Base-by-base conservation (phyloP, 2,329 filamentous ascomycete genomes). In the Fusarium algeriense region DNA sequence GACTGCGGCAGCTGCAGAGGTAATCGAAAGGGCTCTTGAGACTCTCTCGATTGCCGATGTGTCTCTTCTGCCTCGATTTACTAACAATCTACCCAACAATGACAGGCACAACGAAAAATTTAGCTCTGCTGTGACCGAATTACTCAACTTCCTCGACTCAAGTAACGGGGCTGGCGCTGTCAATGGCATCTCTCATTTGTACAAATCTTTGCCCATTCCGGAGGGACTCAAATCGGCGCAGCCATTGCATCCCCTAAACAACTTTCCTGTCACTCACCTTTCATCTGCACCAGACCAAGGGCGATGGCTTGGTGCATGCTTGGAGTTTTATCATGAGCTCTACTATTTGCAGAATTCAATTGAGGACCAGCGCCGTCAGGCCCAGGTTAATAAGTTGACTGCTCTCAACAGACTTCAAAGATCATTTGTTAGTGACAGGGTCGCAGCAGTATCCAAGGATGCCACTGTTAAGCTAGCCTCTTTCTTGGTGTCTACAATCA, bases 391-490 rank as follows among this genome's bases (percentile, higher is more conserved):
- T 17, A 86, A 86, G 54, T 79, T 90, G 8, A 87, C 86, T 10
- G 82, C 83, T 3, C 80, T 91, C 69, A 91, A 86, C 67, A 85
- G 90, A 11, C 81, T 92, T 11, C 88, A 92, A 76, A 83, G 90
- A 63, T 91, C 90, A 3, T 81, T 85, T 40, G 82, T 90, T 8
- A 85, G 85, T 26, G 83, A 84, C 50, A 84, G 85, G 19, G 85
- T 90, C 20, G 84, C 87, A 15, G 84, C 85, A 11, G 85, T 90
- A 7, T 84, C 86, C 1, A 90, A 88, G 67, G 90, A 92, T 71
- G 88, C 89, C 1, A 92, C 90, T 4, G 84, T 86, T 8, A 83
- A 83, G 58, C 81, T 89, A 10, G 83, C 83, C 2, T 78, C 79
- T 4, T 91, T 91, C 67, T 78, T 91, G 7, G 74, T 77, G 4